Conservation (phyloP, 768 basidiomycete genomes). For the Tricholoma sp. region DNA sequence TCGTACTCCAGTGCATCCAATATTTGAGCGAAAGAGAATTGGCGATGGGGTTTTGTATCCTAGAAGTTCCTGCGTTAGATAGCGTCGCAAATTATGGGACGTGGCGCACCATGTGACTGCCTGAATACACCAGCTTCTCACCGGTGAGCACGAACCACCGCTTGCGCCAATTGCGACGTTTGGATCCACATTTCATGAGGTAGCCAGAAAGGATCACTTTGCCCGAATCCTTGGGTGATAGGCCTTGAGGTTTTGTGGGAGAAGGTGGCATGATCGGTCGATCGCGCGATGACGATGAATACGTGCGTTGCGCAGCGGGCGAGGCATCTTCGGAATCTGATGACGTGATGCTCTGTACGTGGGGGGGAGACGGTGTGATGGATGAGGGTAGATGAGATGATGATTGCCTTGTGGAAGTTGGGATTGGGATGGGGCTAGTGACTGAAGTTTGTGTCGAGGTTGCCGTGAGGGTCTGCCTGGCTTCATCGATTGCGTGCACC, state of each 20-base stretch:
- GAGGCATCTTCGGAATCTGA: constrained; percentile 77
- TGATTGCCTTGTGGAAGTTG: constrained; percentile 27
- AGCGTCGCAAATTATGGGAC: constrained; percentile 5
- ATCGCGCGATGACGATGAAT: constrained; percentile 42
- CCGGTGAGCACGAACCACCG: constrained; percentile 94
- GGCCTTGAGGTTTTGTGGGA: constrained; percentile 34
- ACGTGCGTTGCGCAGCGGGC: constrained; percentile 36
- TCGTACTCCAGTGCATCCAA: constrained; percentile 91
- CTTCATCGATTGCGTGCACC: constrained; percentile 79
- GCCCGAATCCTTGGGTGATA: constrained; percentile 48
- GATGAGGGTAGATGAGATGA: constrained; percentile 26
- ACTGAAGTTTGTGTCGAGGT: constrained; percentile 57
- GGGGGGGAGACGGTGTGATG: constrained; percentile 46
- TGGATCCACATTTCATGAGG: constrained; percentile 93
- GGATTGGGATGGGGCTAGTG: constrained; percentile 50
- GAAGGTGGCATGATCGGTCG: constrained; percentile 36
- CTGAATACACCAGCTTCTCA: constrained; percentile 82
- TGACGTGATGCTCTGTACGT: constrained; percentile 54
- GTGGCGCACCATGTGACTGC: constrained; percentile 87
- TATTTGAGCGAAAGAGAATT: constrained; percentile 80
- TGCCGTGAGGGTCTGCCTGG: constrained; percentile 58
- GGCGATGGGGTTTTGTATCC: constrained; percentile 88
- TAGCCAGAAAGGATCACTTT: constrained; percentile 87
- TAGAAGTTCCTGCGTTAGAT: constrained; percentile 24
- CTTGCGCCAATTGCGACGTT: constrained; percentile 93